Base-by-base conservation (phyloP, 179 eudicot genomes). In the Actinidia arguta region DNA sequence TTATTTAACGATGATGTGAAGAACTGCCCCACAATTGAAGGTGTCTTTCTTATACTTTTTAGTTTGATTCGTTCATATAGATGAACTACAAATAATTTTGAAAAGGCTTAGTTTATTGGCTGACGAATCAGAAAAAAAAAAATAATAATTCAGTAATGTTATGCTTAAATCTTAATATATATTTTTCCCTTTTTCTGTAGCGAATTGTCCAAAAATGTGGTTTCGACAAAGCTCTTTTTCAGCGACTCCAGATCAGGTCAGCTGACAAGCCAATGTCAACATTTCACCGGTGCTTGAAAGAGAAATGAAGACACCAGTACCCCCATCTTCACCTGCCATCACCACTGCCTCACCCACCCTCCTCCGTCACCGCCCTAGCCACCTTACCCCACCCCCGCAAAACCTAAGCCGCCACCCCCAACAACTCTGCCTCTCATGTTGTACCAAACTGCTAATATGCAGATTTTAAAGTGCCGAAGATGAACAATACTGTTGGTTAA, bases 211-310 rank as follows among this genome's bases (percentile, higher is more conserved):
- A 61, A 85, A 73, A 78, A n/a, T 92, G 94, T 61, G 20, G 69
- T 18, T 90, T 87, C 46, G 88, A 85, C 31, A 85, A 86, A 81
- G 92, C 94, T 69, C 80, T 79, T 24, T 90, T 59, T 81, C 63
- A 86, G 39, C 87, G 90, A 76, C 24, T 27, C 78, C 94, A 92
- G 80, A 90, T 85, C 62, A 83, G 94, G 76, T 90, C 93, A 54
- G 91, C 92, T 31, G 94, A 90, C 79, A 93, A 92, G 80, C 91
- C 93, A 14, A 88, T 88, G 92, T 86, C 94, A 8, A 87, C 86
- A 79, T 87, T 87, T 55, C 89, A 87, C 85, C 78, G 62, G 80
- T 92, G 94, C 82, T 25, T 88, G 76, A 84, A 85, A 18, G 74
- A 42, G 51, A 69, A 69, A 44, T 87, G 94, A 47, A 82, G 86